Evolutionary conservation across 495 filamentous ascomycete genomes (phyloP), one percentile per base, ranked within the genome.

Genomic region (Xylaria intraflava): DNA sequence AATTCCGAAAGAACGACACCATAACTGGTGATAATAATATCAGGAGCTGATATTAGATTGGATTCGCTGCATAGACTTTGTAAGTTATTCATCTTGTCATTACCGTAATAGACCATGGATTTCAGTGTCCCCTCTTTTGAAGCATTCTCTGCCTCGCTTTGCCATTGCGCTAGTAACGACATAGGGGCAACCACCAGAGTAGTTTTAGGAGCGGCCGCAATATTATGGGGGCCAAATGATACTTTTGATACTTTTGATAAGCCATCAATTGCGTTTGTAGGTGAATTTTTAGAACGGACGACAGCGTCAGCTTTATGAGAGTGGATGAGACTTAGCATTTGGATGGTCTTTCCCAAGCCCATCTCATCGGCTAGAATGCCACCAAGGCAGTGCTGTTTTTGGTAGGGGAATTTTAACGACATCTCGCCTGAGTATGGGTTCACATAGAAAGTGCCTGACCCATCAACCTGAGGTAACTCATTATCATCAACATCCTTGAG

Each of bases 391-490:
- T 92, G 88, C 57, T 97, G 93, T 55, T 97, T 88, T 65, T 98
- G 93, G 1, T 80, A 79, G 11, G 93, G 93, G 63, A 97, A 98
- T 3, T 91, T 80, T 1, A 97, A 71, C n/a, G 89, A 94, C 36
- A 98, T 71, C 58, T 97, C 93, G 14, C 94, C 93, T 5, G 89
- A 95, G 61, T 98, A 98, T 0, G 90, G 91, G 62, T 97, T 97
- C 58, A 96, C 85, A 62, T 96, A 98, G 65, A 98, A 97, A 29
- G 74, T 76, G 16, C 83, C 70, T 53, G 89, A 83, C 14, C 76
- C 78, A 8, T 75, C 69, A 16, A 91, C 76, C 17, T 54, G 56
- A 2, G 86, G 83, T 10, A 96, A 49, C 7, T 85, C 79, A 43
- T 87, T 79, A 57, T 90, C 89, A 51, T 97, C 89, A 31, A 86